phyloP scores from a whole-genome alignment of 305 asterid species.

The Fraxinus velutina region DNA sequence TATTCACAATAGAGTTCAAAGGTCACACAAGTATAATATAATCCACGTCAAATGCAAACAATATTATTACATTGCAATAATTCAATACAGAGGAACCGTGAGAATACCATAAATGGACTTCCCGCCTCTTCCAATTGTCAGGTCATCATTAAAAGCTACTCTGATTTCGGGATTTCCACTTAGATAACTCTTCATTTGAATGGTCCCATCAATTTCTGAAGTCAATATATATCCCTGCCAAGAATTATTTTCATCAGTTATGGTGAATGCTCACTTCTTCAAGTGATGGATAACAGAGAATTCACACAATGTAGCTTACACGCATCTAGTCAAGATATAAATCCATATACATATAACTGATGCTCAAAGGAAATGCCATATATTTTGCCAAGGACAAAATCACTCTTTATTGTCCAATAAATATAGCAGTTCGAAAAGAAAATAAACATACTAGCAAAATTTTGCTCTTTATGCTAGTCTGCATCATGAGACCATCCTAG shows the following conservation, averaged over 20 bases:
- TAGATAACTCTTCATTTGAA: conserved; percentile 98
- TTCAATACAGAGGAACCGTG: conserved; percentile 20
- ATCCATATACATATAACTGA: conserved; percentile 2
- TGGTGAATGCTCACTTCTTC: conserved; percentile 6
- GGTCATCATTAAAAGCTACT: conserved; percentile 92
- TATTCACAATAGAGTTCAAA: conserved; percentile 9
- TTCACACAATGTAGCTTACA: conserved; percentile 6
- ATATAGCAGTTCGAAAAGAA: neutral
- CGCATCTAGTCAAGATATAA: neutral
- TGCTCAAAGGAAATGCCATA: neutral
- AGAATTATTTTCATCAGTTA: conserved; percentile 19
- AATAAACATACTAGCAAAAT: neutral
- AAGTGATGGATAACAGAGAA: conserved; percentile 11
- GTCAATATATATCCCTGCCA: conserved; percentile 95
- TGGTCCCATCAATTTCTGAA: conserved; percentile 98
- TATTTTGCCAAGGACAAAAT: neutral
- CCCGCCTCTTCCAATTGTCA: conserved; percentile 76
- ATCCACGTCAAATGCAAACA: neutral
- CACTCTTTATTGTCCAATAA: neutral
- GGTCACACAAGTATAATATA: neutral
- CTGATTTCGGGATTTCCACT: conserved; percentile 96
- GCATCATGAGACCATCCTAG: neutral
- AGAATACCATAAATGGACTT: conserved; percentile 64
- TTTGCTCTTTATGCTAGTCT: neutral
- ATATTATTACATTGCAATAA: neutral